Base-by-base conservation (phyloP, 2,329 filamentous ascomycete genomes). In the Trichoderma koningii region DNA sequence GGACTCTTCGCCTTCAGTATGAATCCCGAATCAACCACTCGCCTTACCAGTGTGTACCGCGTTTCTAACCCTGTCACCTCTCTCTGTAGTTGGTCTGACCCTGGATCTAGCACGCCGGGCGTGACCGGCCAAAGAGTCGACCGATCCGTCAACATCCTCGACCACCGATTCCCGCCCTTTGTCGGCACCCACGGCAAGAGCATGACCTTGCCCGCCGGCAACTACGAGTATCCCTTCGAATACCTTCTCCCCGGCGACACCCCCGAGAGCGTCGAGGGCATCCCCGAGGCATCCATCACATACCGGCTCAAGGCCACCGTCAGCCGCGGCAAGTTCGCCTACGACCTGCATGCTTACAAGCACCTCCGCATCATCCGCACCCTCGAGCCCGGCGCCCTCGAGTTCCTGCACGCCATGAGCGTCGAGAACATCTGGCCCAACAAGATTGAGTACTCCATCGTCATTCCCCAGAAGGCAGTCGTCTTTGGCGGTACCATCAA, bases 351-450 rank as follows among this genome's bases (percentile, higher is more conserved):
- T 70, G 86, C 91, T 41, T 89, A 89, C 75, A 94, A 94, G 76
- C 88, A 90, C 61, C 77, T 95, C 64, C 86, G 91, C 63, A 86
- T 94, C 64, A 90, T 94, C 65, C 86, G 91, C 64, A 94, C 91
- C 0, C 80, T 93, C 53, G 89, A 92, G 66, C 85, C 90, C 12
- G 88, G 88, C 57, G 89, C 90, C 12, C 82, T 93, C 66, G 91
- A 94, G 74, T 85, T 93, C 68, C 83, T 90, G 44, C 90, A 98
- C 76, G 89, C 92, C 55, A 95, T 97, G 92, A 92, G 91, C 68
- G 93, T 98, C 69, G 93, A 97, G 77, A 97, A 97, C 73, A 90
- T 96, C 68, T 99, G 95, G 95, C 91, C 93, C 6, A 95, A 97
- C 80, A 99, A 99, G 81, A 86, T 98, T 71, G 92, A 96, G 75